These are phyloP conservation scores for Lactifluus piperatus DNA, from an alignment of 768 basidiomycete genomes.

Conservation along the genomic window DNA sequence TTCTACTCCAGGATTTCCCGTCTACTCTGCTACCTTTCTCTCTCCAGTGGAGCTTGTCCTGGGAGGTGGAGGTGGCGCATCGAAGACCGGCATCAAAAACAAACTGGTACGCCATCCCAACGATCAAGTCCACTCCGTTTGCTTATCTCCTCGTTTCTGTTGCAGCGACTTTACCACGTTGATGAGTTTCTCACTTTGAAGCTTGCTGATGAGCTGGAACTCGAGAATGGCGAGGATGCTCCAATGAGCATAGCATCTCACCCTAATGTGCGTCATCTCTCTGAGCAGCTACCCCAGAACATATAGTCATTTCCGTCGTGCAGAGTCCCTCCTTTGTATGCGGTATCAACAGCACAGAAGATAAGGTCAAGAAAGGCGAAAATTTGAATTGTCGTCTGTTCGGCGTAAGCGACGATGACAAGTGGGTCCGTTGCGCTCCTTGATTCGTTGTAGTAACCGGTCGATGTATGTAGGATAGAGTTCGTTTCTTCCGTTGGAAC, in stretches of 20 bases:
- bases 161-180: slow-evolving; percentile 62
- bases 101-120: slow-evolving; percentile 58
- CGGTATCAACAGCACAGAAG: slow-evolving; percentile 75
- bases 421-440: slow-evolving; percentile 34
- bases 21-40: slow-evolving; percentile 80
- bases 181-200: slow-evolving; percentile 43
- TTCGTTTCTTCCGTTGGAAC: slow-evolving; percentile 50
- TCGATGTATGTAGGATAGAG: slow-evolving; percentile 37
- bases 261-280: slow-evolving; percentile 37
- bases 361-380: slow-evolving; percentile 49
- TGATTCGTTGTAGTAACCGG: background rate
- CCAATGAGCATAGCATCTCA: slow-evolving; percentile 92
- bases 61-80: slow-evolving; percentile 86
- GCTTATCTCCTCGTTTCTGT: background rate
- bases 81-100: slow-evolving; percentile 87
- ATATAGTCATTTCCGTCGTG: slow-evolving; percentile 26
- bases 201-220: slow-evolving; percentile 58
- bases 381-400: slow-evolving; percentile 87
- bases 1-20: slow-evolving; percentile 73
- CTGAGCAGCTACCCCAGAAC: background rate
- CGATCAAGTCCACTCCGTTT: background rate
- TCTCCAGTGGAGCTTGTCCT: slow-evolving; percentile 63
- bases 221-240: slow-evolving; percentile 79
- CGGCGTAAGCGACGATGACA: slow-evolving; percentile 39
- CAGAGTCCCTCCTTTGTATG: slow-evolving; percentile 50